Base-by-base conservation (phyloP, 805 yeast species). In the Grigorovia transvaalensis region DNA sequence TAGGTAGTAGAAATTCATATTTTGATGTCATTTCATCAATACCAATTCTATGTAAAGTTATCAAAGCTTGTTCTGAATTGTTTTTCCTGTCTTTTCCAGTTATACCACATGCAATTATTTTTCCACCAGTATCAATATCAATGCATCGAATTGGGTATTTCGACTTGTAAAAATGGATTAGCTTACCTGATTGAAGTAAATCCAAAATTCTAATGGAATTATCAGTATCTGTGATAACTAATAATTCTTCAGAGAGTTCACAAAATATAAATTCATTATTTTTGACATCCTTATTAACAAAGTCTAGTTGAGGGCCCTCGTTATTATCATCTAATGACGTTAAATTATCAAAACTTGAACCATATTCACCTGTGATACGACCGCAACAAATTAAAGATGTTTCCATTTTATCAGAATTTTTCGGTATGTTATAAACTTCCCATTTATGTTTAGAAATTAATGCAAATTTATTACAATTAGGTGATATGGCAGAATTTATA, bases 71-170 rank as follows among this genome's bases (percentile, higher is more conserved):
- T 60, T 84, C 90, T 30, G 81, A 75, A 3, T 82, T 81, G 1
- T 82, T 77, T 19, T 76, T 68, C 53, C 84, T 74, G 62, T 87
- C 95, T 52, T 81, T 78, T 0, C 95, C 93, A 0, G 91, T 85
- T 33, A 90, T 82, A 1, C 95, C 93, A 56, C 88, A 79, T 5
- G 93, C 93, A 12, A 89, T 71, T 27, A 82, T 70, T 18, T 75
- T 70, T 27, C 85, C 88, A 56, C 77, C 72, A 0, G 81, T 77
- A 9, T 91, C 78, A 1, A 89, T 72, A 40, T 88, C 84, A 47
- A 88, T 73, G 61, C 96, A 88, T 49, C 95, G 67, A 41, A 90
- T 84, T 0, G 91, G 90, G 62, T 86, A 85, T 51, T 76, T 78
- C 11, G 88, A 82, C 42, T 78, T 71, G 61, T 85, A 80, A 0